A percentile compares a stretch with the other conserved stretches of the same genome.
phyloP scores from a whole-genome alignment of 2,329 filamentous ascomycete species.

The Cordyceps pruinosa region DNA sequence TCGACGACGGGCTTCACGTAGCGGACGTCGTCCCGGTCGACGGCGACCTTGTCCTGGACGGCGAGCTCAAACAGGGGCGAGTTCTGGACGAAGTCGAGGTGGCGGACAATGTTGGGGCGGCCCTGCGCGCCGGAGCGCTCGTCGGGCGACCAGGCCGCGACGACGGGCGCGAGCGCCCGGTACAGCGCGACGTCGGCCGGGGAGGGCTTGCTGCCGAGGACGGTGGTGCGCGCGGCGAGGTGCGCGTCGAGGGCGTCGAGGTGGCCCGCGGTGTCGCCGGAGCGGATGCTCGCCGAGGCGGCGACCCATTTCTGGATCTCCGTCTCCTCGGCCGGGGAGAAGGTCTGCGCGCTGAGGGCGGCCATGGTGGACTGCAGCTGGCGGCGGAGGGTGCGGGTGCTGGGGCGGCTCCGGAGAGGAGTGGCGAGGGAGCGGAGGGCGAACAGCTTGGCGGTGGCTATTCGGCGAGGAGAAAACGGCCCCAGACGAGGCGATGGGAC shows the following conservation, averaged over 20 bases:
- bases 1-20: constrained; percentile 87
- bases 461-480: neutral
- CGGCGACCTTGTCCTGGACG: constrained; percentile 65
- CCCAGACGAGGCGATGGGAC: no score
- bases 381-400: constrained; percentile 24
- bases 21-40: constrained; percentile 73
- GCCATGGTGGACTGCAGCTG: constrained; percentile 45
- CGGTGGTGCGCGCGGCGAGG: constrained; percentile 78
- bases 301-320: constrained; percentile 88
- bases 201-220: constrained; percentile 84
- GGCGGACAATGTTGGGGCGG: constrained; percentile 83
- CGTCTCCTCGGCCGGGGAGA: constrained; percentile 71
- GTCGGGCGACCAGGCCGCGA: constrained; percentile 74
- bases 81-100: constrained; percentile 93
- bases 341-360: constrained; percentile 59
- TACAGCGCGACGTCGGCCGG: constrained; percentile 82
- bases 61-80: constrained; percentile 65
- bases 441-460: constrained; percentile 34
- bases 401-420: constrained; percentile 26
- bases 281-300: constrained; percentile 60
- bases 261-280: constrained; percentile 48
- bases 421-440: constrained; percentile 33
- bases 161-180: constrained; percentile 66
- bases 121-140: constrained; percentile 85
- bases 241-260: constrained; percentile 78